Conservation (phyloP, 208 protist species). For the Acanthamoeba royreba region DNA sequence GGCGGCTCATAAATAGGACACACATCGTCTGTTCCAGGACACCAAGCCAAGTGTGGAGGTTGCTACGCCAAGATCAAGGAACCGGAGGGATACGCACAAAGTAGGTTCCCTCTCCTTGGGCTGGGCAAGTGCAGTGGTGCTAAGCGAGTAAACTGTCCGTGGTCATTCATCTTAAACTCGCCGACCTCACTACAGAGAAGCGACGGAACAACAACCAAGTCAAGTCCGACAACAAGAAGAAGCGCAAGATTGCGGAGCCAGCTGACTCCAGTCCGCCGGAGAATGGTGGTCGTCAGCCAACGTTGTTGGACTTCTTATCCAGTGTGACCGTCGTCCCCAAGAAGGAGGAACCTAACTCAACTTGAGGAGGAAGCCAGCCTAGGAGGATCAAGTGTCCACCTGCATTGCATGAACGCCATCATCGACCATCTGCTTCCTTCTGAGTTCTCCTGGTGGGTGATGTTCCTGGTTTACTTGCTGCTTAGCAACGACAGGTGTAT, state of each 20-base stretch:
- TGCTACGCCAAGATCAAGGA: constrained; percentile 34
- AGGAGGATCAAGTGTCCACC: too few relatives aligned
- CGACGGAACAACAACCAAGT: too few relatives aligned
- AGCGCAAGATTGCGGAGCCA: too few relatives aligned
- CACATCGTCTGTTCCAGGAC: background rate
- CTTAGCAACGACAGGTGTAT: background rate
- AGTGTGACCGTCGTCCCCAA: too few relatives aligned
- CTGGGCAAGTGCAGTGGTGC: background rate
- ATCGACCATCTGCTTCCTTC: too few relatives aligned
- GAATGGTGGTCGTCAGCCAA: background rate
- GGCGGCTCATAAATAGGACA: background rate
- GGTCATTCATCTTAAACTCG: too few relatives aligned
- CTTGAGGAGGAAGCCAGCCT: background rate
- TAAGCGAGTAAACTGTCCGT: background rate
- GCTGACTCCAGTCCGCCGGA: background rate
- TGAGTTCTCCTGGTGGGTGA: background rate
- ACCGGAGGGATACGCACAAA: background rate
- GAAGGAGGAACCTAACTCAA: too few relatives aligned
- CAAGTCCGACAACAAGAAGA: too few relatives aligned
- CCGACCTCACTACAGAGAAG: too few relatives aligned
- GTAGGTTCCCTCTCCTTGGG: background rate
- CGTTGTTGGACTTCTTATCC: too few relatives aligned
- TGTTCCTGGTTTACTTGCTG: background rate
- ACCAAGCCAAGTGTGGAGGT: constrained; percentile 30
- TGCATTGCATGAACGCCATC: too few relatives aligned